These are phyloP conservation scores for Suaeda aralocaspica DNA, from an alignment of 148 eudicot species.

Conservation along the genomic window DNA sequence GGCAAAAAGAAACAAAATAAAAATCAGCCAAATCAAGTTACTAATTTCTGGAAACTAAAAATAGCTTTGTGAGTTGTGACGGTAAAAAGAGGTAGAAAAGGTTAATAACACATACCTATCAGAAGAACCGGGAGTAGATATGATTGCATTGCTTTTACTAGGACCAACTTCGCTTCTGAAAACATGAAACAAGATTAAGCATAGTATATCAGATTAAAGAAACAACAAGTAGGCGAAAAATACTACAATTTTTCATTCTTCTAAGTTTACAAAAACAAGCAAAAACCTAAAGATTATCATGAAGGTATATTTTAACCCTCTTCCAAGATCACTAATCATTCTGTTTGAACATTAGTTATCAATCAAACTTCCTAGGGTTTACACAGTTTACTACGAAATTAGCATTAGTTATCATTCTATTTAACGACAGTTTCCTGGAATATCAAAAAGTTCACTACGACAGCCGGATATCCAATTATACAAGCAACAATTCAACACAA, in stretches of 20 bases:
- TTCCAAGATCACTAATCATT: no score
- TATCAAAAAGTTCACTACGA: background rate
- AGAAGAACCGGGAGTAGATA: conserved; percentile 56
- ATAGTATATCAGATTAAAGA: background rate
- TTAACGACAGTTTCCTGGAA: no score
- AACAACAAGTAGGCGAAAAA: background rate
- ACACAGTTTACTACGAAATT: no score
- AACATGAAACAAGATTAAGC: conserved; percentile 17
- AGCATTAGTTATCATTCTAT: no score
- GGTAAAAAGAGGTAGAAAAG: background rate
- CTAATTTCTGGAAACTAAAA: no score
- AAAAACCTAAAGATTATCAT: no score
- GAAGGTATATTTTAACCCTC: background rate
- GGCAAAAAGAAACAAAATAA: background rate
- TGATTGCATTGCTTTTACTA: conserved; percentile 56
- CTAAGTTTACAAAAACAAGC: background rate
- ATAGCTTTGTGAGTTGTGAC: background rate
- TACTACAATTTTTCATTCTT: background rate
- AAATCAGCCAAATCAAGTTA: background rate
- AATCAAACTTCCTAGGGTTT: no score
- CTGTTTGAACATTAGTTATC: background rate
- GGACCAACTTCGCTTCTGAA: conserved; percentile 57
- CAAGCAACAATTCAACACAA: background rate
- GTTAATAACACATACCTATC: conserved; percentile 46
- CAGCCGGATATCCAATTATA: background rate